Conservation (phyloP, 164 flowering plant species). For the Aristolochia contorta region DNA sequence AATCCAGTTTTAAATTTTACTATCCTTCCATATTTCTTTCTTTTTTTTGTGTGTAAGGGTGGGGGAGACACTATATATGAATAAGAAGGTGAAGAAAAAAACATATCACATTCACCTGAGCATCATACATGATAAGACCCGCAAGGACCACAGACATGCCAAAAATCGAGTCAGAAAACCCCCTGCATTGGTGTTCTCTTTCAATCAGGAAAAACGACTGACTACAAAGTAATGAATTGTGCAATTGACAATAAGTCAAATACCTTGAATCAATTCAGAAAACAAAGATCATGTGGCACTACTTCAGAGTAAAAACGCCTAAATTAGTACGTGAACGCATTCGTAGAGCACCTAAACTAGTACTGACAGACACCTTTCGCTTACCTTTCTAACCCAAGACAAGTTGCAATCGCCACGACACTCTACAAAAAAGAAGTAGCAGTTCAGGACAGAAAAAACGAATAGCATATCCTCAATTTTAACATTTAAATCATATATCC, state of each 20-base stretch:
- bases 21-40: too few relatives aligned
- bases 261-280: background rate
- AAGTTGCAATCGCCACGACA: conserved; percentile 63
- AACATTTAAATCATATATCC: background rate
- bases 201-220: too few relatives aligned
- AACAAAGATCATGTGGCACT: background rate
- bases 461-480: background rate
- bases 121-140: conserved; percentile 77
- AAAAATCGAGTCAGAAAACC: conserved; percentile 69
- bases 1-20: too few relatives aligned
- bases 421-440: background rate
- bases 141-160: conserved; percentile 81
- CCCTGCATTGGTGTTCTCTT: conserved; percentile 33
- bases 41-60: too few relatives aligned
- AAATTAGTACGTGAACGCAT: background rate
- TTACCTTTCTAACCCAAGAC: conserved; percentile 74
- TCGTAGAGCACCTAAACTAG: background rate
- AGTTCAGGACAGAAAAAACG: background rate
- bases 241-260: background rate
- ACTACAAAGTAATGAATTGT: background rate
- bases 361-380: background rate
- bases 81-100: too few relatives aligned
- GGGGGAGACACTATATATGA: too few relatives aligned
- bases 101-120: conserved; percentile 42
- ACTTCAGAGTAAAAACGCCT: background rate